Base-by-base conservation (phyloP, 768 basidiomycete species). In the Trametes villosa region DNA sequence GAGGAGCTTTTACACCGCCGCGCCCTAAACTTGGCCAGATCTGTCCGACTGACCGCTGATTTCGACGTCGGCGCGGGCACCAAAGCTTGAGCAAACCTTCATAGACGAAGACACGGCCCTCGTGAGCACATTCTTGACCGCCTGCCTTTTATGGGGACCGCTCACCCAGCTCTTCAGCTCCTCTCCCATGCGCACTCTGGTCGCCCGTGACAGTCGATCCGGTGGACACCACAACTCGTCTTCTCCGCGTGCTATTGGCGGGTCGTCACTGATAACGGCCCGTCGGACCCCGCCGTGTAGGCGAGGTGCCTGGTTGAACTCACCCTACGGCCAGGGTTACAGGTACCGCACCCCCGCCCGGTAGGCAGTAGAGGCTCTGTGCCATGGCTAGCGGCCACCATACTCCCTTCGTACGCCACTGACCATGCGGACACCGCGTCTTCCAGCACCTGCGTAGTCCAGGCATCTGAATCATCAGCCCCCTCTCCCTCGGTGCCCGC, bases 21-120 rank as follows among this genome's bases (percentile, higher is more conserved):
- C 15, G n/a, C n/a, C n/a, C n/a, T n/a, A n/a, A 46, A 49, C 31
- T 27, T 50, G 50, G 62, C 22, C 47, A 49, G 30, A 34, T 40
- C 45, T n/a, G 26, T 44, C 44, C 42, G 22, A 33, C 34, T 5
- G 15, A n/a, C 30, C 44, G 50, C 29, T 31, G 44, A 62, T 62
- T 29, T 53, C 56, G 56, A 53, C 56, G 61, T 63, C 56, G 56
- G 57, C 26, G 22, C 62, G 57, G 62, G 57, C 53, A 53, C 41
- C 62, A 50, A 54, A 58, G 52, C 53, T 50, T 53, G 52, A 45
- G 9, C 26, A 41, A 50, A 44, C 50, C 34, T 50, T 36, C 48
- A 24, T 24, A 42, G 44, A 41, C 52, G 56, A 40, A 59, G 41
- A 33, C 51, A 55, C 53, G 53, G 18, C 38, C 18, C 30, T 42